Percentiles rank a stretch among this genome's conserved stretches.
These are phyloP conservation scores for Skeletonema grethae DNA, from an alignment of 108 stramenopile genomes.

Conservation along the genomic window DNA sequence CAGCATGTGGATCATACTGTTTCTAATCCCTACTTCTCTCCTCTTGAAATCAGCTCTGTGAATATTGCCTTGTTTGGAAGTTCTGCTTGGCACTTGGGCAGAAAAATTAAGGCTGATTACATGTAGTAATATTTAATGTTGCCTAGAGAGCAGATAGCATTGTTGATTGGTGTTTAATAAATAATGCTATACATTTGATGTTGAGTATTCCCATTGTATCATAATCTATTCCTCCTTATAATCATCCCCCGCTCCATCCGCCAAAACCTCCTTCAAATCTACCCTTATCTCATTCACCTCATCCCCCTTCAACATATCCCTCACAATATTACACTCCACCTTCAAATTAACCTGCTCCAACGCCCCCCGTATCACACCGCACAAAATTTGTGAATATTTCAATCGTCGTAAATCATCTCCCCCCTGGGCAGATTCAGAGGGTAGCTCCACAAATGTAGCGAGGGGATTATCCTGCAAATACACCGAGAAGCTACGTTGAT, in stretches of 20 bases:
- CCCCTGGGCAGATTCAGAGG: slow-evolving; percentile 45
- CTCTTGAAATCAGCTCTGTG: slow-evolving; percentile 44
- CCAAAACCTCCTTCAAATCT: slow-evolving; percentile 74
- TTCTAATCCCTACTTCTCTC: not conserved
- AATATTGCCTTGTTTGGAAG: slow-evolving; percentile 82
- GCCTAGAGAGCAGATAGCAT: not conserved
- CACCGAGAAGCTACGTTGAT: slow-evolving; percentile 75
- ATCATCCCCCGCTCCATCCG: slow-evolving; percentile 87
- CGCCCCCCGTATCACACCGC: slow-evolving; percentile 92
- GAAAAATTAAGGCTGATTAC: slow-evolving; percentile 86
- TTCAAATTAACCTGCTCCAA: slow-evolving; percentile 91
- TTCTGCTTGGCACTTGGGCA: slow-evolving; percentile 83
- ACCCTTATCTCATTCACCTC: slow-evolving; percentile 93
- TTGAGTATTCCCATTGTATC: not conserved
- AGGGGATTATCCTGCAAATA: slow-evolving; percentile 92
- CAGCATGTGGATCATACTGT: not conserved
- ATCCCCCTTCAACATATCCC: slow-evolving; percentile 83
- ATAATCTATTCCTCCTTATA: slow-evolving; percentile 77
- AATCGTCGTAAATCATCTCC: slow-evolving; percentile 62
- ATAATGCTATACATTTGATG: not conserved
- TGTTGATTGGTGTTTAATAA: not conserved
- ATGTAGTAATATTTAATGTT: slow-evolving; percentile 18
- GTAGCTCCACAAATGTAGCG: slow-evolving; percentile 93
- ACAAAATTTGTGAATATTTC: slow-evolving; percentile 89
- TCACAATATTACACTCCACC: slow-evolving; percentile 79